phyloP scores from a whole-genome alignment of 179 eudicot genomes.

The Actinidia arguta region DNA sequence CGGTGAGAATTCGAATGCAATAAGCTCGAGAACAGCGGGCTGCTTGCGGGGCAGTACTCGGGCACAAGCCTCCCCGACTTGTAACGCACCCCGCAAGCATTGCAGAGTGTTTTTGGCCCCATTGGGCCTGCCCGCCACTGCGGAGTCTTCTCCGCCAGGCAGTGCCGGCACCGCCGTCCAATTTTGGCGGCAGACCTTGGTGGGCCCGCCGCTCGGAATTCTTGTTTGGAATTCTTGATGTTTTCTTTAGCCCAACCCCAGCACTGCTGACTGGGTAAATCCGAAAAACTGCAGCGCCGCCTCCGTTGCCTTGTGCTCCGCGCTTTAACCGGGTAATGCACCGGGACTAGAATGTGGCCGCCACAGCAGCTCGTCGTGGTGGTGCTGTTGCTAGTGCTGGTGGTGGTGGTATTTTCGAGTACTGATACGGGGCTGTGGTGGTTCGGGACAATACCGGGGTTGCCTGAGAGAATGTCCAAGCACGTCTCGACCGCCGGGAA shows the following conservation, averaged over 20 bases:
- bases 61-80: constrained; percentile 50
- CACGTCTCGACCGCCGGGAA: constrained; percentile 80
- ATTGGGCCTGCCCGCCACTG: constrained; percentile 65
- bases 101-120: constrained; percentile 62
- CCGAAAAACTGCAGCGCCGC: constrained; percentile 32
- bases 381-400: constrained; percentile 38
- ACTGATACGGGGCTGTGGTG: constrained; percentile 82
- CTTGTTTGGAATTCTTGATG: constrained; percentile 26
- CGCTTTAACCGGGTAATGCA: constrained; percentile 55
- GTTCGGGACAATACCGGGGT: constrained; percentile 37
- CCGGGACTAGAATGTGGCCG: constrained; percentile 48
- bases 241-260: constrained; percentile 39
- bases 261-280: constrained; percentile 36
- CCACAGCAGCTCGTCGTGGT: constrained; percentile 34
- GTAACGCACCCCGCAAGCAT: constrained; percentile 63
- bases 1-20: constrained; percentile 55
- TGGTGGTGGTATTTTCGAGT: constrained; percentile 58
- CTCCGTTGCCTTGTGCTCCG: constrained; percentile 59
- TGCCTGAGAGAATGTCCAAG: constrained; percentile 52
- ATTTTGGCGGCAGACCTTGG: constrained; percentile 21
- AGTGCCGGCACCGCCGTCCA: constrained; percentile 75
- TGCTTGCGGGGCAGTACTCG: constrained; percentile 56
- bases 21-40: constrained; percentile 51
- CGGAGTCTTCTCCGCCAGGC: constrained; percentile 69
- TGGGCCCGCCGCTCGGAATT: background rate